These are phyloP conservation scores for Rugonectria rugulosa DNA, from an alignment of 2,329 filamentous ascomycete species.

Conservation along the genomic window DNA sequence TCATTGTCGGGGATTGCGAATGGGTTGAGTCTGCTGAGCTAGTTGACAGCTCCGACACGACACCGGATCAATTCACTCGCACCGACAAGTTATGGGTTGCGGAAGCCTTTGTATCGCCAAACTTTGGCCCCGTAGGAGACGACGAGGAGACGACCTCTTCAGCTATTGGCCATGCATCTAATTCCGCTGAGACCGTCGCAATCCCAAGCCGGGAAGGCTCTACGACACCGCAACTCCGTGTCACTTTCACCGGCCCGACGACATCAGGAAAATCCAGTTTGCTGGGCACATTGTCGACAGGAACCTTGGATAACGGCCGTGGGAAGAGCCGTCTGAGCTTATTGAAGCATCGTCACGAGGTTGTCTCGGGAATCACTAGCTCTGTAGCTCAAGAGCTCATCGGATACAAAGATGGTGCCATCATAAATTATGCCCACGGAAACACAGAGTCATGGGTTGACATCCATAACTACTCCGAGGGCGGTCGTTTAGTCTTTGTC, in stretches of 20 bases:
- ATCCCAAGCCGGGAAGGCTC: slow-evolving; percentile 56
- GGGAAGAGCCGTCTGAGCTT: slow-evolving; percentile 89
- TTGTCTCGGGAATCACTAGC: slow-evolving; percentile 89
- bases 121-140: slow-evolving; percentile 56
- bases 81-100: slow-evolving; percentile 79
- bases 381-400: slow-evolving; percentile 94
- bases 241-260: slow-evolving; percentile 89
- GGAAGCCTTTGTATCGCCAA: slow-evolving; percentile 86
- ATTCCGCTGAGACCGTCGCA: slow-evolving; percentile 23
- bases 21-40: slow-evolving; percentile 61
- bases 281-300: slow-evolving; percentile 86
- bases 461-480: slow-evolving; percentile 80
- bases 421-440: slow-evolving; percentile 85
- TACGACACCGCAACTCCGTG: slow-evolving; percentile 76
- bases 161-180: slow-evolving; percentile 6
- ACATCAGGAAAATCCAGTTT: slow-evolving; percentile 93
- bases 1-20: slow-evolving; percentile 86
- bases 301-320: slow-evolving; percentile 87
- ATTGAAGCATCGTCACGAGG: slow-evolving; percentile 91
- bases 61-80: slow-evolving; percentile 33
- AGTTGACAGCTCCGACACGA: slow-evolving; percentile 36
- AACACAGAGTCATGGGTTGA: slow-evolving; percentile 95
- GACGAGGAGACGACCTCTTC: slow-evolving; percentile 8
- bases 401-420: slow-evolving; percentile 71
- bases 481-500: slow-evolving; percentile 82